phyloP scores from a whole-genome alignment of 371 early-diverging fungal genomes.

The Massospora cicadina region DNA sequence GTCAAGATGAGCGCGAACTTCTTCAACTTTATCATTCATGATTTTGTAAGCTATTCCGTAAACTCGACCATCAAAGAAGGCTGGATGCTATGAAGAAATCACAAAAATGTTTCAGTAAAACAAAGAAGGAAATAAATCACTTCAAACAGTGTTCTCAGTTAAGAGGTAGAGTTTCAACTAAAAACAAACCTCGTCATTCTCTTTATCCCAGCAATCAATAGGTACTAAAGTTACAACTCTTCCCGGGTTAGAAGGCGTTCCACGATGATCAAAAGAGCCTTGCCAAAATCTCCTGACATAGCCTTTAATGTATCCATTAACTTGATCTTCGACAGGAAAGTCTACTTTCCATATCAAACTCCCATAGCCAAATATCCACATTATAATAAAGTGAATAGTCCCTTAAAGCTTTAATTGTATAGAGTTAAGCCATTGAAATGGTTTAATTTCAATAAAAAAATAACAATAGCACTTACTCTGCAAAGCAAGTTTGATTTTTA shows the following conservation, averaged over 20 bases:
- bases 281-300: conserved; percentile 82
- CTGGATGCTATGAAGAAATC: conserved; percentile 26
- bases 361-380: conserved; percentile 83
- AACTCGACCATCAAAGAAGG: conserved; percentile 31
- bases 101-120: too few relatives aligned
- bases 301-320: conserved; percentile 52
- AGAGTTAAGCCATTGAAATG: too few relatives aligned
- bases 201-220: conserved; percentile 32
- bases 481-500: too few relatives aligned
- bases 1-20: conserved; percentile 56
- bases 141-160: too few relatives aligned
- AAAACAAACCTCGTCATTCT: conserved; percentile 18
- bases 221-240: conserved; percentile 79
- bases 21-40: conserved; percentile 31
- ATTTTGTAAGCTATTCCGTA: conserved; percentile 85
- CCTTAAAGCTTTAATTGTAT: too few relatives aligned
- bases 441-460: too few relatives aligned
- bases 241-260: conserved; percentile 65
- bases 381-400: too few relatives aligned
- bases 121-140: too few relatives aligned
- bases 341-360: conserved; percentile 69
- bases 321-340: conserved; percentile 20
- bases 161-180: neutral
- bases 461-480: too few relatives aligned
- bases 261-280: conserved; percentile 79